Evolutionary conservation across 331 rosid species (phyloP).

Genomic region (Dryas integrifolia): DNA sequence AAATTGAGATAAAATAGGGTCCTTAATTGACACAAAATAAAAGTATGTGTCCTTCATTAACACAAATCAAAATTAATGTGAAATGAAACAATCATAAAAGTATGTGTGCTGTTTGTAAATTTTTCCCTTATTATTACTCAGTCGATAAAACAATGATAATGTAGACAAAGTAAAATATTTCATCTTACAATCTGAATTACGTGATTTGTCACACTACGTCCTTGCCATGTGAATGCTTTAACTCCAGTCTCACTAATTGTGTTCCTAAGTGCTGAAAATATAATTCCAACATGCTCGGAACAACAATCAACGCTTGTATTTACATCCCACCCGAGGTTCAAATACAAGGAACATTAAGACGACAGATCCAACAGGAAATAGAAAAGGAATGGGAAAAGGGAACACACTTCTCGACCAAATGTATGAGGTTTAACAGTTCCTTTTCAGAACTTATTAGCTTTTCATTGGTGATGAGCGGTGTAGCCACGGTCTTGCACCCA

Average conservation of each 20-base stretch:
- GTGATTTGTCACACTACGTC: slow-evolving; percentile 46
- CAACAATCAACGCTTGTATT: slow-evolving; percentile 45
- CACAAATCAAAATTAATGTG: too few relatives aligned
- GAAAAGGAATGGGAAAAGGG: background rate
- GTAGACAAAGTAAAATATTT: slow-evolving; percentile 22
- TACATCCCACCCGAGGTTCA: slow-evolving; percentile 72
- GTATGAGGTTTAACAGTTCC: slow-evolving; percentile 62
- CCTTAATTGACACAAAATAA: too few relatives aligned
- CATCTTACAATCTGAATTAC: slow-evolving; percentile 60
- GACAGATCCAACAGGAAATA: background rate
- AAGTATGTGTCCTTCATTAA: too few relatives aligned
- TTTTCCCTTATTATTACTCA: background rate
- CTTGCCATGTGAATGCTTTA: slow-evolving; percentile 54
- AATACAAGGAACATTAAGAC: background rate
- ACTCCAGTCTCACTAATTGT: slow-evolving; percentile 63
- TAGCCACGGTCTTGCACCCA: too few relatives aligned
- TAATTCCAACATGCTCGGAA: slow-evolving; percentile 65
- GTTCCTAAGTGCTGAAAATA: slow-evolving; percentile 56
- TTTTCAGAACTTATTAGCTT: slow-evolving; percentile 47
- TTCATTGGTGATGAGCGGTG: background rate
- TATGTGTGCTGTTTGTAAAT: too few relatives aligned
- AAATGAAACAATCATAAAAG: too few relatives aligned
- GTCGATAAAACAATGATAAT: slow-evolving; percentile 1
- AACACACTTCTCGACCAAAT: slow-evolving; percentile 63
- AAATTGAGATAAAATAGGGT: too few relatives aligned